Evolutionary conservation across 805 yeast species (phyloP).

Genomic region (Candida fluviatilis): DNA sequence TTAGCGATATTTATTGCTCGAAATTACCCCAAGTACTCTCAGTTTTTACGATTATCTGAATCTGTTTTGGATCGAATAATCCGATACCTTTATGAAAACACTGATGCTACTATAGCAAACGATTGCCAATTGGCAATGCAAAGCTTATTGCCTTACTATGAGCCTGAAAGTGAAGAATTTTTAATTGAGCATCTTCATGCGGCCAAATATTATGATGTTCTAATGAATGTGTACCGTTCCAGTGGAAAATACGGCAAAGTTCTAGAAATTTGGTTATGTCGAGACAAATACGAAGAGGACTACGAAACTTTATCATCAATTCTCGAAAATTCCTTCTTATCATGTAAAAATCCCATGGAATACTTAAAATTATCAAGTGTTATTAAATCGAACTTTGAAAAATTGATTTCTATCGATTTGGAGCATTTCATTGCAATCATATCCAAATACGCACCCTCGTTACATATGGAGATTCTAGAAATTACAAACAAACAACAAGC

Average conservation of each 20-base stretch:
- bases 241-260: conserved; percentile 52
- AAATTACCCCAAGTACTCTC: conserved; percentile 80
- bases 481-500: conserved; percentile 18
- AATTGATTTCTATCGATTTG: conserved; percentile 24
- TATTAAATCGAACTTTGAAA: conserved; percentile 20
- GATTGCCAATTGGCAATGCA: conserved; percentile 78
- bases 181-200: conserved; percentile 49
- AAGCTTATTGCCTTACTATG: conserved; percentile 62
- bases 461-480: conserved; percentile 36
- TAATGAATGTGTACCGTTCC: conserved; percentile 52
- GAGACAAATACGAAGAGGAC: conserved; percentile 10
- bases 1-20: conserved; percentile 72
- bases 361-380: conserved; percentile 18
- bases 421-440: conserved; percentile 33
- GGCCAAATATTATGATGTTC: conserved; percentile 54
- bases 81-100: conserved; percentile 43
- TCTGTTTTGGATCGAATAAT: conserved; percentile 47
- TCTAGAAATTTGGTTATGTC: conserved; percentile 48
- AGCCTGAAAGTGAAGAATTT: conserved; percentile 49
- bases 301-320: conserved; percentile 16
- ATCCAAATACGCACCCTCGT: conserved; percentile 28
- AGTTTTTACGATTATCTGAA: conserved; percentile 72
- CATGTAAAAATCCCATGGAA: conserved; percentile 17
- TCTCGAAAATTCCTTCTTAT: conserved; percentile 21
- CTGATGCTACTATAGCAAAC: conserved; percentile 30